Base-by-base conservation (phyloP, 2,329 filamentous ascomycete species). In the Talaromyces sp. region DNA sequence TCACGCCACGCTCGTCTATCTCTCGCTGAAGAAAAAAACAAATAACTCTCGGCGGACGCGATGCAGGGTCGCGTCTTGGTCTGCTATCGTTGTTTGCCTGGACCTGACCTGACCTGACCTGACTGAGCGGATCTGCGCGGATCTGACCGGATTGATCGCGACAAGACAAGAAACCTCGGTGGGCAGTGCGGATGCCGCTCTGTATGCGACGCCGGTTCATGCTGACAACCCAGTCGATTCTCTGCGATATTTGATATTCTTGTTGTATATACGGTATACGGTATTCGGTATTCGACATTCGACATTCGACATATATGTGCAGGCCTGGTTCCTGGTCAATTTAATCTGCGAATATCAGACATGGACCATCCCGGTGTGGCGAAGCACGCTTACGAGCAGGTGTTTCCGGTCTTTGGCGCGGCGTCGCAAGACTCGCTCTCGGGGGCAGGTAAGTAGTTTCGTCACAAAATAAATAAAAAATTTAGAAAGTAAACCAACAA, bases 401-500 rank as follows among this genome's bases (percentile, higher is more conserved):
- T 67, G 44, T 63, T 73, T 54, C 70, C 72, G 55, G 65, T 73
- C 64, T 67, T 71, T 52, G 64, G 51, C 17, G 9, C 44, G 3
- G 10, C 44, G 3, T 47, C 44, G 44, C 44, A 47, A 6, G 44
- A 25, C 11, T 39, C 36, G 36, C 36, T n/a, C 17, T 39, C 36
- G 13, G 17, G 36, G 36, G 7, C 36, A 17, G 36, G 62, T 63
- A 22, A 47, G 58, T 58, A 47, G n/a, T 5, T 25, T 13, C 33
- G 6, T 13, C 28, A 25, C 19, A 54, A 47, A 30, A 44, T 53
- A 32, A 36, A 36, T 19, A 32, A 2, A 58, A 44, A 36, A 27
- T 44, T 0, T 55, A 33, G n/a, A 36, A 57, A 13, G 44, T 57
- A 42, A 15, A 57, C 53, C 19, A 54, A 61, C 55, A 49, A 30